Percentiles rank a stretch among this genome's conserved stretches.
These are phyloP conservation scores for Carpinus fangiana DNA, from an alignment of 306 rosid genomes.

Conservation along the genomic window DNA sequence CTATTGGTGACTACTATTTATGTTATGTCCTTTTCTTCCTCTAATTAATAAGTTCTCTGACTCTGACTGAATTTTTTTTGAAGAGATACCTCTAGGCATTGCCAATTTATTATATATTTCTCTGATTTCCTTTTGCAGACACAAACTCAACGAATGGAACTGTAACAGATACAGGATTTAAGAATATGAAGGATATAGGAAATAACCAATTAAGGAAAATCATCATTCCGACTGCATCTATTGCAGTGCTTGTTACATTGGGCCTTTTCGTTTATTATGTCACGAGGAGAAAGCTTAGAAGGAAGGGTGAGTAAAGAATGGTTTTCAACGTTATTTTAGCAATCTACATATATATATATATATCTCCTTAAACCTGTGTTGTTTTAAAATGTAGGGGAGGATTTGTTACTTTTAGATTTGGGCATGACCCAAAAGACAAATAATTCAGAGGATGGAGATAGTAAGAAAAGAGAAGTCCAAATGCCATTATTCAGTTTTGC, in stretches of 20 bases:
- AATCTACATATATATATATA: background rate
- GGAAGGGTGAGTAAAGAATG: conserved; percentile 20
- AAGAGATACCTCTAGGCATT: background rate
- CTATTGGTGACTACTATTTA: background rate
- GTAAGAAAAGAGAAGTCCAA: conserved; percentile 27
- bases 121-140: background rate
- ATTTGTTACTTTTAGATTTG: conserved; percentile 32
- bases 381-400: conserved; percentile 23
- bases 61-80: background rate
- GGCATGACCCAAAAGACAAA: conserved; percentile 26
- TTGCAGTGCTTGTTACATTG: background rate
- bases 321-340: background rate
- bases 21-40: background rate
- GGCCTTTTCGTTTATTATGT: background rate
- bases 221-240: background rate
- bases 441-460: background rate
- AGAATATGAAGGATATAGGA: background rate
- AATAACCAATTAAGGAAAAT: background rate
- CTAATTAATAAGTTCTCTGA: background rate
- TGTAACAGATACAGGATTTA: too few relatives aligned
- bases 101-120: background rate
- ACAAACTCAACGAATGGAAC: too few relatives aligned
- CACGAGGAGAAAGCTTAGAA: conserved; percentile 4
- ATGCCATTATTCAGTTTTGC: conserved; percentile 42
- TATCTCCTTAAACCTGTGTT: background rate